Percentiles rank a stretch among this genome's conserved stretches.
These are phyloP conservation scores for Sphaerulina vaccinii DNA, from an alignment of 2,329 filamentous ascomycete genomes.

Conservation along the genomic window DNA sequence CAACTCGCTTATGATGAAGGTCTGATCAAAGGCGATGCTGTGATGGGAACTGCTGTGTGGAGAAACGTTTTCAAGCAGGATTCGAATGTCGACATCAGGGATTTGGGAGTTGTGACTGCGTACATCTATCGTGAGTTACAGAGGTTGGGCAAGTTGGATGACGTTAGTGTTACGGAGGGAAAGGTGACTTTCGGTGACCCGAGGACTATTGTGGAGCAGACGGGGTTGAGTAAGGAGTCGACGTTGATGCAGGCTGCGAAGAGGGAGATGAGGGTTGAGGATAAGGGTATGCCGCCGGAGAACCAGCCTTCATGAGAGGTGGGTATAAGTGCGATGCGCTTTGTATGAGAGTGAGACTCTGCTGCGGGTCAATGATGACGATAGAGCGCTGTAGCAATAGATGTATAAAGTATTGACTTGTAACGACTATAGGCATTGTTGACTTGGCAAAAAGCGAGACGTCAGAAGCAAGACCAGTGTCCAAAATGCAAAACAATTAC, in stretches of 20 bases:
- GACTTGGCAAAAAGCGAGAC: no score
- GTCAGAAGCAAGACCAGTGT: no score
- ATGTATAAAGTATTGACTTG: no score
- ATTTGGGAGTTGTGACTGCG: slow-evolving; percentile 60
- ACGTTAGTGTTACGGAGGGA: slow-evolving; percentile 52
- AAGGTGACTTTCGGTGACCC: slow-evolving; percentile 53
- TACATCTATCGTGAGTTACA: slow-evolving; percentile 61
- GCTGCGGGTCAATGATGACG: no score
- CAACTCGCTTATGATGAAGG: slow-evolving; percentile 84
- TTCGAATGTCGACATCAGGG: slow-evolving; percentile 60
- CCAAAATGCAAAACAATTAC: no score
- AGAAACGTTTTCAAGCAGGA: slow-evolving; percentile 83
- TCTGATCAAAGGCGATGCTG: slow-evolving; percentile 70
- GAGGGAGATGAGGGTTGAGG: slow-evolving; percentile 8
- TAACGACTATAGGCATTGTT: no score
- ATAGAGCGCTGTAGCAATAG: no score
- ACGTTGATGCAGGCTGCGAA: slow-evolving; percentile 14
- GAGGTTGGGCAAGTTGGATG: slow-evolving; percentile 53
- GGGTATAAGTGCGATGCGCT: no score
- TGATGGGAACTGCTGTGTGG: slow-evolving; percentile 82
- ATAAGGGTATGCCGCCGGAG: slow-evolving; percentile 9
- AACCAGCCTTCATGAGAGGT: slow-evolving; percentile 6
- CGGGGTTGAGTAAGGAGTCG: slow-evolving; percentile 27
- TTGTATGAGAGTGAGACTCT: no score
- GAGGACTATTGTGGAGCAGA: slow-evolving; percentile 41